phyloP scores from a whole-genome alignment of 106 monocot genomes.

The Iris macrosiphon region DNA sequence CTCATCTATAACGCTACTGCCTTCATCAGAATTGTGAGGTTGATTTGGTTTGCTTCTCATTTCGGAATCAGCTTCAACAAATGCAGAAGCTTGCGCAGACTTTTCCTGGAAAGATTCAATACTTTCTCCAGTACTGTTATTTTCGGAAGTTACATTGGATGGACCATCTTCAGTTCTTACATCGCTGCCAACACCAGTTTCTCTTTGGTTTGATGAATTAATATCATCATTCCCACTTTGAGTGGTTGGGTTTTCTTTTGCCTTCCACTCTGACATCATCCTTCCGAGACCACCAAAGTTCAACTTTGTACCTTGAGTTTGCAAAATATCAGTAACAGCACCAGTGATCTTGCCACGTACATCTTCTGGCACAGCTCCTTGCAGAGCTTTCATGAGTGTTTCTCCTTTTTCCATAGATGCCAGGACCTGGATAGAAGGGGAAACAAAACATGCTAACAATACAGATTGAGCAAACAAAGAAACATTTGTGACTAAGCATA shows the following conservation, averaged over 20 bases:
- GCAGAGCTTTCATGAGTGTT: slow-evolving; percentile 84
- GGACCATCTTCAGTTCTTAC: slow-evolving; percentile 3
- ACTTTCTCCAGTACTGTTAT: slow-evolving; percentile 2
- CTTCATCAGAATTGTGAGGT: slow-evolving; percentile 20
- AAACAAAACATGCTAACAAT: too few species aligned
- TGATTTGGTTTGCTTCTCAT: slow-evolving; percentile 16
- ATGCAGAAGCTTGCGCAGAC: slow-evolving; percentile 30
- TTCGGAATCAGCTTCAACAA: slow-evolving; percentile 21
- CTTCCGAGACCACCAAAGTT: slow-evolving; percentile 38
- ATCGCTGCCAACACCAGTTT: slow-evolving; percentile 10
- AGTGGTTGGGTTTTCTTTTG: slow-evolving; percentile 21
- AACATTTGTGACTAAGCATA: too few species aligned
- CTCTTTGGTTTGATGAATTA: slow-evolving; percentile 17
- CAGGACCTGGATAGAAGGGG: slow-evolving; percentile 48
- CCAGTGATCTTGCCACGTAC: slow-evolving; percentile 80
- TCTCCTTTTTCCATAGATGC: slow-evolving; percentile 74
- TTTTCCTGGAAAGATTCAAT: slow-evolving; percentile 23
- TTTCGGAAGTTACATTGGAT: not conserved
- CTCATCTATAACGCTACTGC: slow-evolving; percentile 10
- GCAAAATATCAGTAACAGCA: slow-evolving; percentile 64
- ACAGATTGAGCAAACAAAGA: too few species aligned
- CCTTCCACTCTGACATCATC: slow-evolving; percentile 29
- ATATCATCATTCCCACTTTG: slow-evolving; percentile 15
- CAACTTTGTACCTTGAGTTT: slow-evolving; percentile 47
- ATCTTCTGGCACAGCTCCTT: slow-evolving; percentile 90